Evolutionary conservation across 202 grass and related monocot species (phyloP), one percentile per base, ranked within the genome.

Genomic region (Panicum hallii): DNA sequence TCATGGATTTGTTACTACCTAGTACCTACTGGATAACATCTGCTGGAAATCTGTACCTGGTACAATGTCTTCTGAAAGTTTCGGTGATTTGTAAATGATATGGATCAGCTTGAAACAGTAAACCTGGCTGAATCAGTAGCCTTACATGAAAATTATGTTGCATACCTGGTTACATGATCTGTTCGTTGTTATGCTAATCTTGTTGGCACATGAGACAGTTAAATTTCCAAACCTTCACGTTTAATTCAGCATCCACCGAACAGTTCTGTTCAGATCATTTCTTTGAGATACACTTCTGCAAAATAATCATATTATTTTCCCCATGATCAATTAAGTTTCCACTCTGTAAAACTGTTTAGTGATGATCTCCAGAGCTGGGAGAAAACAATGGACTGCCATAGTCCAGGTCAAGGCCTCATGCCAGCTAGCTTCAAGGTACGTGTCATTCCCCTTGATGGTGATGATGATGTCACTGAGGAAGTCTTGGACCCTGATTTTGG

Each of bases 381-480:
- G 79, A 97, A 97, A 94, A 97, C 92, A 36, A 94, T 97, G 79
- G 94, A 97, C 55, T 94, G 94, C 79, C 88, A 94, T 76, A 97
- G 92, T 82, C 94, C 92, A 47, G 94, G 92, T 49, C 92, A 97
- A 84, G 90, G 91, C 17, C 70, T 94, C 69, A 97, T 97, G 91
- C 94, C 88, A 56, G 90, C 91, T 43, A 97, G 94, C 83, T 97
- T 97, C 79, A 97, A 94, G 86, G 88, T 97, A 26, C 78, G 92
- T 55, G 88, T 89, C 26, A 77, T 93, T 83, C 92, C 79, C 17
- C 88, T 94, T 70, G 90, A 94, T 26, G 86, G 90, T 19, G 90
- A 90, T 45, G 92, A 94, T 3, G 84, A 88, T 62, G 92, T 87
- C 53, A 86, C 71, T 67, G 92, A 97, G 72, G 94, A 97, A 76